Base-by-base conservation (phyloP, 495 filamentous ascomycete species). In the Cairneyella variabilis region DNA sequence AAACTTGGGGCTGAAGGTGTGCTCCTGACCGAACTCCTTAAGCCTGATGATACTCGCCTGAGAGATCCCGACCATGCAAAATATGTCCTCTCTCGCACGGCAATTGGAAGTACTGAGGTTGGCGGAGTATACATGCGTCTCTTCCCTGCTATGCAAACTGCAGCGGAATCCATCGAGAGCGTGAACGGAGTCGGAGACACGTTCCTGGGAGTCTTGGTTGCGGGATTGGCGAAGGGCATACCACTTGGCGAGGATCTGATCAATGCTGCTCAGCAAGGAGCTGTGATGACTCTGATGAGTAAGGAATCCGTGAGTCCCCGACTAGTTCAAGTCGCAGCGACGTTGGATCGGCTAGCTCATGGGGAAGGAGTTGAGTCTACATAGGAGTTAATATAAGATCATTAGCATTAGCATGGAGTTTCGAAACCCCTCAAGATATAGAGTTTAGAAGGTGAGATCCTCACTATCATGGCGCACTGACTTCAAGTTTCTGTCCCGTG, bases 171-270 rank as follows among this genome's bases (percentile, higher is more conserved):
- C n/a, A 71, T 96, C 1, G 66, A 76, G 14, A 92, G 88, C 56
- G 93, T 97, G 11, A 98, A 97, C 64, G 93, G 91, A 0, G 91
- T 90, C 0, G 93, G 93, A 4, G 93, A 98, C 70, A 97, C 93
- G 0, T 89, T 97, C 58, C 71, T 93, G 2, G 93, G 92, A 3
- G 85, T 89, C 14, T 36, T 95, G 27, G 70, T 95, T 20, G 84
- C 90, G 1, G 86, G 87, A 2, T 52, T 80, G 52, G 70, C 75
- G 16, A 68, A 68, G 54, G 79, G 76, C 5, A 67, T 67, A 3
- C 70, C 61, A 60, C 59, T 83, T 18, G 66, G 75, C 45, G 63
- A 82, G 26, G 18, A 34, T 5, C 22, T 64, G 36, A 59, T 64
- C 17, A 27, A 53, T 32, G 7, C 57, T 42, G 85, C 83, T 45